These are phyloP conservation scores for Talaromyces thailandensis DNA, from an alignment of 495 filamentous ascomycete species.

Conservation along the genomic window DNA sequence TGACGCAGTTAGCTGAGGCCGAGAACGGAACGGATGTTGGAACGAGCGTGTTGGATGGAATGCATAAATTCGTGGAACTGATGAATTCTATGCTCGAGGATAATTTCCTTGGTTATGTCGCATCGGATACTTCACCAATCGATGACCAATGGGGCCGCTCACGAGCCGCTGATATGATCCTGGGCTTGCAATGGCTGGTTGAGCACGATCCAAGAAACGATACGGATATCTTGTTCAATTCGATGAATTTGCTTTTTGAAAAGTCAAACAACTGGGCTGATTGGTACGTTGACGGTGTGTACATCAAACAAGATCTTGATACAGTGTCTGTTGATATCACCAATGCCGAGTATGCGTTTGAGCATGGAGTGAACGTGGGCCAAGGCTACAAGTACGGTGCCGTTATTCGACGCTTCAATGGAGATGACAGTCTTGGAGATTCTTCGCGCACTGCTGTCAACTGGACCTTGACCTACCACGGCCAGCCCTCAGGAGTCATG, in stretches of 20 bases:
- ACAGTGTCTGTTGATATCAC: constrained; percentile 19
- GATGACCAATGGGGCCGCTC: constrained; percentile 37
- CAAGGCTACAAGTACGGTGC: constrained; percentile 41
- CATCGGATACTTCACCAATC: constrained; percentile 28
- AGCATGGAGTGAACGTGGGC: constrained; percentile 41
- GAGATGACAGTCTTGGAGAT: constrained; percentile 28
- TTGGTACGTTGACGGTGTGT: constrained; percentile 30
- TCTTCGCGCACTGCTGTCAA: constrained; percentile 32
- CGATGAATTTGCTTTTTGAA: constrained; percentile 34
- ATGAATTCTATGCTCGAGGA: constrained; percentile 42
- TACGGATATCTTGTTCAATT: constrained; percentile 27
- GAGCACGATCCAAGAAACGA: constrained; percentile 33
- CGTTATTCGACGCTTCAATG: constrained; percentile 28
- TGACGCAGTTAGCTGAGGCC: constrained; percentile 36
- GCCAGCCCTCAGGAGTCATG: constrained; percentile 26
- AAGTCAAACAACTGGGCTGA: constrained; percentile 31
- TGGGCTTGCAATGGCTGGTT: constrained; percentile 45
- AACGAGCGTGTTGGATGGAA: constrained; percentile 18
- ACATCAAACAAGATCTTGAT: constrained; percentile 32
- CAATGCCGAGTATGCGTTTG: constrained; percentile 22
- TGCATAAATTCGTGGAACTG: constrained; percentile 24
- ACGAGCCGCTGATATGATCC: constrained; percentile 42
- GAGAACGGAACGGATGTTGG: constrained; percentile 13
- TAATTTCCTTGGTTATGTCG: constrained; percentile 39
- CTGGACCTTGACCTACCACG: constrained; percentile 34